phyloP scores from a whole-genome alignment of 164 flowering plant genomes.

The grape (Vitis vinifera) region DNA sequence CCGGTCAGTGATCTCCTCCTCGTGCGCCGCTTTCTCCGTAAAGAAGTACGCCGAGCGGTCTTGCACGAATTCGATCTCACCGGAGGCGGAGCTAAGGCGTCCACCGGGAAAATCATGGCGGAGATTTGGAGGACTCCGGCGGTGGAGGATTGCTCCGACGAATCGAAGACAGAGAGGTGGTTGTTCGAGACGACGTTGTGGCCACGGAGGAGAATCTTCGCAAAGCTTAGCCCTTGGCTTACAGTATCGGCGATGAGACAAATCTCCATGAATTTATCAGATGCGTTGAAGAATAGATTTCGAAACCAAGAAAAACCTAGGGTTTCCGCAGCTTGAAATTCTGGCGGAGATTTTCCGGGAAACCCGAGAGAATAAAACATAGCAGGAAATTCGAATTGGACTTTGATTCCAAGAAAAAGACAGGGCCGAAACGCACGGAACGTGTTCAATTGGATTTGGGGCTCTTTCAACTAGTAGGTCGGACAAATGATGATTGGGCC shows the following conservation, averaged over 20 bases:
- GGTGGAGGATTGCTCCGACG: constrained; percentile 10
- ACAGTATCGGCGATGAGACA: constrained; percentile 30
- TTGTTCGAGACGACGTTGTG: constrained; percentile 3
- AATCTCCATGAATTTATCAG: constrained; percentile 27
- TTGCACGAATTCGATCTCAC: constrained; percentile 25
- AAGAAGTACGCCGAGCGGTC: constrained; percentile 33
- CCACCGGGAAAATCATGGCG: constrained; percentile 36
- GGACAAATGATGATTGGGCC: no score
- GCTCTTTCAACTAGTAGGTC: no score
- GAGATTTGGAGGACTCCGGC: constrained; percentile 32
- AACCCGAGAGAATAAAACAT: background rate
- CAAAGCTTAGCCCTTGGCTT: constrained; percentile 29
- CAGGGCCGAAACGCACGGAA: no score
- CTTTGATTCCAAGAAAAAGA: no score
- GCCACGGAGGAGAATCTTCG: constrained; percentile 22
- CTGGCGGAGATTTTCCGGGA: constrained; percentile 10
- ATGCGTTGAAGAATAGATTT: background rate
- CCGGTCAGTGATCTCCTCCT: constrained; percentile 33
- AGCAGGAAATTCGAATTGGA: no score
- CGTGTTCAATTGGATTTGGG: no score
- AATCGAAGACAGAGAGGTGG: constrained; percentile 12
- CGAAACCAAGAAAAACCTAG: background rate
- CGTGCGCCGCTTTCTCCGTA: constrained; percentile 37
- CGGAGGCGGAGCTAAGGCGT: constrained; percentile 53
- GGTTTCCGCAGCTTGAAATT: background rate